Base-by-base conservation (phyloP, 805 yeast species). In the Nakazawaea laoshanensis region DNA sequence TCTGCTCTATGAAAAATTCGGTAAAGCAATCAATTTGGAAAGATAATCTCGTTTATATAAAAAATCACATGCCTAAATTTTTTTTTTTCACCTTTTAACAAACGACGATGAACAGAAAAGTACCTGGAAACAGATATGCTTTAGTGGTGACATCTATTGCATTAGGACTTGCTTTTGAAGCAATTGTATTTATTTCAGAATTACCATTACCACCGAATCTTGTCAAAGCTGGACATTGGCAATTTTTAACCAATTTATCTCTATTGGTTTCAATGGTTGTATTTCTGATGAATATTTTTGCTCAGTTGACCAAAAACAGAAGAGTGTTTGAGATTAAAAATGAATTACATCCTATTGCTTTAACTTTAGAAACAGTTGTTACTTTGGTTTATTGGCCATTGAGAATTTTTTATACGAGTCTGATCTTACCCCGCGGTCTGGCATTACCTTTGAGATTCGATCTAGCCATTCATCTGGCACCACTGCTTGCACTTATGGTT, bases 11-110 rank as follows among this genome's bases (percentile, higher is more conserved):
- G 85, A 84, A 12, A 86, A 83, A 53, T 92, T 89, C 50, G 98
- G 97, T 17, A 73, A 72, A 45, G 77, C 85, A 38, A 92, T 89
- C 50, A 88, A 88, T 52, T 61, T 89, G 30, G 98, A 89, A 52
- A 62, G 77, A 35, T 70, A 34, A 46, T 8, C 5, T 7, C 9
- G 7, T 10, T 7, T 12, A 25, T 25, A 16, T 14, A 16, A 9
- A 3, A 11, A n/a, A 16, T 20, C 4, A 11, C 15, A 7, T 7
- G 15, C 6, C 10, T 18, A 14, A 23, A n/a, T 11, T 2, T 14
- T 4, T 15, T 7, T 18, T 10, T 7, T n/a, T n/a, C n/a, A n/a
- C n/a, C n/a, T n/a, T n/a, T n/a, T 7, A 10, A 32, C 8, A 20
- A 18, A 27, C 28, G 36, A 31, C 27, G 10, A 16, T n/a, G 3